Conservation (phyloP, 2,329 filamentous ascomycete genomes). For the Exserohilum turcica region DNA sequence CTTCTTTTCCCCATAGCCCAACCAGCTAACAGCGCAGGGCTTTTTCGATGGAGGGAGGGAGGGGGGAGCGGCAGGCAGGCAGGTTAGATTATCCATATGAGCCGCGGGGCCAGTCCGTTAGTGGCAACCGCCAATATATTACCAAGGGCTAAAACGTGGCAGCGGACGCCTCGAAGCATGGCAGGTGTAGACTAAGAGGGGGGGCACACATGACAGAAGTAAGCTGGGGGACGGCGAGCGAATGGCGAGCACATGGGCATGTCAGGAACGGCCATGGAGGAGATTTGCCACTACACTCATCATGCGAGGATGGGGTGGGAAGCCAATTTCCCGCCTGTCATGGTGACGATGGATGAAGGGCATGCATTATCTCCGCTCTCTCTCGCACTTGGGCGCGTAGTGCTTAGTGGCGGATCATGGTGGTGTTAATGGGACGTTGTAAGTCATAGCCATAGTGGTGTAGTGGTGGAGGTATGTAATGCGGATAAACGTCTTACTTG, state of each 20-base stretch:
- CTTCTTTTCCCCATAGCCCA: neutral
- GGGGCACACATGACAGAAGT: neutral
- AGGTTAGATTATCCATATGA: conserved; percentile 41
- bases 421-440: too few species aligned
- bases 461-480: too few species aligned
- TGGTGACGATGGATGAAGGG: too few species aligned
- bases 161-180: neutral
- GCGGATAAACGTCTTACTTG: too few species aligned
- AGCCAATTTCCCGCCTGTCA: too few species aligned
- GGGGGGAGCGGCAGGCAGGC: neutral
- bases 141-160: neutral
- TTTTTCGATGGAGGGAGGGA: too few species aligned
- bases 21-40: too few species aligned
- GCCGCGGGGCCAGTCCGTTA: conserved; percentile 24
- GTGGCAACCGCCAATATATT: conserved; percentile 3
- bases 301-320: too few species aligned
- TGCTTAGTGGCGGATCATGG: too few species aligned
- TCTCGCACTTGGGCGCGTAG: too few species aligned
- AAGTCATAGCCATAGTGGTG: too few species aligned
- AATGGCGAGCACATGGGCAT: neutral
- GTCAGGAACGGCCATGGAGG: neutral
- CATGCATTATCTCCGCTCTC: too few species aligned
- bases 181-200: neutral
- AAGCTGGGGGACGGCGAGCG: neutral
- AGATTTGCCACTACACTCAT: neutral